Conservation (phyloP, 495 filamentous ascomycete genomes). For the Corynascus novoguineensis region DNA sequence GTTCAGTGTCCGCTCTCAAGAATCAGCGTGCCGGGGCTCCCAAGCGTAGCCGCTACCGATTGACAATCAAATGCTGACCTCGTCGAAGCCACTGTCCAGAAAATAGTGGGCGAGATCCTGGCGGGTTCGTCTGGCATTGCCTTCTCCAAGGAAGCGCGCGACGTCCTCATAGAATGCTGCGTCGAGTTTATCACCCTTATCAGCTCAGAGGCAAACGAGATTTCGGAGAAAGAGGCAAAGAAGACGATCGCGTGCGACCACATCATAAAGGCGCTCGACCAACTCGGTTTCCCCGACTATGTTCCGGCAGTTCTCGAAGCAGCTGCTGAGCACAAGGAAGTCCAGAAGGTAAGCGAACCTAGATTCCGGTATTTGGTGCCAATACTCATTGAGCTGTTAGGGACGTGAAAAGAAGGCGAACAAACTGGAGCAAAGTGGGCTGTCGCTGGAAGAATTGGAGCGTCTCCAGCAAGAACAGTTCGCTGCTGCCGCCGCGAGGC, state of each 20-base stretch:
- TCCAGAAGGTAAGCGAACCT: conserved; percentile 65
- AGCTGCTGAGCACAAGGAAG: conserved; percentile 86
- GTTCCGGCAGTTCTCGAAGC: conserved; percentile 79
- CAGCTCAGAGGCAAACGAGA: conserved; percentile 96
- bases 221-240: conserved; percentile 95
- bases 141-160: conserved; percentile 93
- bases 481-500: conserved; percentile 58
- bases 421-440: conserved; percentile 89
- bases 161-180: conserved; percentile 95
- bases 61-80: conserved; percentile 10
- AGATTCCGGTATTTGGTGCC: neutral
- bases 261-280: conserved; percentile 83
- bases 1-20: neutral
- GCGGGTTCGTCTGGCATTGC: conserved; percentile 54
- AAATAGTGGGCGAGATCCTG: conserved; percentile 94
- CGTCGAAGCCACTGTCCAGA: conserved; percentile 81
- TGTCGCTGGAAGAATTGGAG: conserved; percentile 83
- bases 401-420: conserved; percentile 93
- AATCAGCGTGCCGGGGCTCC: neutral
- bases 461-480: conserved; percentile 89
- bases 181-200: conserved; percentile 98
- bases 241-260: conserved; percentile 98
- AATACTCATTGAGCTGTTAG: conserved; percentile 42
- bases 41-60: neutral
- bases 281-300: conserved; percentile 88